phyloP scores from a whole-genome alignment of 805 yeast species.

The Monosporozyma aerobia region DNA sequence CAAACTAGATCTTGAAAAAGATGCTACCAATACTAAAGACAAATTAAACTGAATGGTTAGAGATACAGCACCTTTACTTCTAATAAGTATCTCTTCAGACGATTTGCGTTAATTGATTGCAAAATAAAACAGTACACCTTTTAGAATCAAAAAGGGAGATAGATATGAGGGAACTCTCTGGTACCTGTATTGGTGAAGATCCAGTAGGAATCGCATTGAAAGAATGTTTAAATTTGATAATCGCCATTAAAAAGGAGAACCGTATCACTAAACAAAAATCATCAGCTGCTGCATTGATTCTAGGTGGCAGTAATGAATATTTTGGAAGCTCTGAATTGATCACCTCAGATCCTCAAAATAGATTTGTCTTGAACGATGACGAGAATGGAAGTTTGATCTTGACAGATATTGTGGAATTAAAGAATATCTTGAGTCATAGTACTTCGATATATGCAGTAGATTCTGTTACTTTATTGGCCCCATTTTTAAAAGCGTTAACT shows the following conservation, averaged over 20 bases:
- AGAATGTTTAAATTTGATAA: constrained; percentile 77
- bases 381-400: constrained; percentile 42
- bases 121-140: background rate
- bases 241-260: constrained; percentile 77
- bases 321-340: constrained; percentile 2
- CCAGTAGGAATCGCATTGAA: constrained; percentile 78
- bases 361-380: constrained; percentile 36
- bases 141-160: background rate
- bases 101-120: background rate
- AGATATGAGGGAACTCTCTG: constrained; percentile 1
- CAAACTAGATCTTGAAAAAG: background rate
- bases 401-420: constrained; percentile 67
- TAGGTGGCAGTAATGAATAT: constrained; percentile 41
- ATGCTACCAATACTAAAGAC: background rate
- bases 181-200: constrained; percentile 30
- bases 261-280: constrained; percentile 53
- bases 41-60: background rate
- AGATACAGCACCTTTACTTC: background rate
- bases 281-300: constrained; percentile 68
- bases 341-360: background rate
- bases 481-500: constrained; percentile 43
- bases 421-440: constrained; percentile 55
- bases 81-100: background rate
- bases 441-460: constrained; percentile 49
- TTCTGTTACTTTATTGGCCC: constrained; percentile 66